Evolutionary conservation across 352 stramenopile genomes (phyloP), one percentile per base, ranked within the genome.

Genomic region (Globisporangium recalcitrans): DNA sequence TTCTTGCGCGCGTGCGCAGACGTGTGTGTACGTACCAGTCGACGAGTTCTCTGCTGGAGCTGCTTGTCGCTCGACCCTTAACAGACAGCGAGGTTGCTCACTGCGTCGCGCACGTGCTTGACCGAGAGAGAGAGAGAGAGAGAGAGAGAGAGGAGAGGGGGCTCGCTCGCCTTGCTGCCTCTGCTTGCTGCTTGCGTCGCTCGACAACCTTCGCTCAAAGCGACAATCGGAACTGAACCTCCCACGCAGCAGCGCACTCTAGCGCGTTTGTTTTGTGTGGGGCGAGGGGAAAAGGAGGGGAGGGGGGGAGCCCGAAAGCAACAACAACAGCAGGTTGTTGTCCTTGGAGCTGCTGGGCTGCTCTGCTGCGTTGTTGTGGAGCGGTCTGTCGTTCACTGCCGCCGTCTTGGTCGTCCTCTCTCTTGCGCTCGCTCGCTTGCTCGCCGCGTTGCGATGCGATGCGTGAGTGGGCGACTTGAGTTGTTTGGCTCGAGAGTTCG

Each of bases 151-250:
- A 16, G 26, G 16, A 3, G 27, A 8, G 11, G 52, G 34, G n/a
- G 55, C 40, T 31, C 32, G 38, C 26, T 44, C 13, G 34, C 19
- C 31, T 42, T 49, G 52, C 32, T n/a, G 34, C 14, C 9, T 54
- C 26, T 26, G 4, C 16, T 6, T 16, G 8, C 21, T 36, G 14
- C 49, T 56, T 56, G 49, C 49, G 49, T 56, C 49, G 27, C 49
- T 36, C 49, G 29, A 57, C 51, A 42, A 57, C 51, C 29, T 42
- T 22, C 51, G 51, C 51, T 57, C 56, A 54, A 52, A 62, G 56
- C 56, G 21, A 62, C 56, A 62, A 62, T 62, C 56, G 40, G 56
- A 62, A 62, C 56, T 62, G 56, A 62, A 62, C 56, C 42, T 54
- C 40, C 38, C 48, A 55, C 48, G 48, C 48, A 55, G 36, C 48